Evolutionary conservation across 2,329 filamentous ascomycete genomes (phyloP).

Genomic region (Talaromyces sp.): DNA sequence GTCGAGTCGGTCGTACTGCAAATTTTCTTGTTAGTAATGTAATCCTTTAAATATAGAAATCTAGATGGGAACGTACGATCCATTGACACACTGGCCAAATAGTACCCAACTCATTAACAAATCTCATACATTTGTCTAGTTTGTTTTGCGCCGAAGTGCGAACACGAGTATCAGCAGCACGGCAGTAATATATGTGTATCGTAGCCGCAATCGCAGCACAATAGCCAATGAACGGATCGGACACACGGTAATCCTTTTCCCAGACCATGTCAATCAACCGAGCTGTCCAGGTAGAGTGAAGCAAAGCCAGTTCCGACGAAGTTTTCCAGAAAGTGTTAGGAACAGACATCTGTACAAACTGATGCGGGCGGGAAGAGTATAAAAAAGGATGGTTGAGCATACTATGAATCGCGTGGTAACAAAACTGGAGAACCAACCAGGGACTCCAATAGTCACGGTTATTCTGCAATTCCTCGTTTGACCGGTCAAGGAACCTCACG

Average conservation of each 20-base stretch:
- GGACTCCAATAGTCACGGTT: conserved; percentile 26
- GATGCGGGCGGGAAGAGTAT: conserved; percentile 14
- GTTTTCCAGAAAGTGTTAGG: conserved; percentile 48
- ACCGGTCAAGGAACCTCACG: conserved; percentile 16
- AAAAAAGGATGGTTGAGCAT: conserved; percentile 29
- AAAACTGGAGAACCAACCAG: conserved; percentile 29
- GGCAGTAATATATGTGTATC: conserved; percentile 31
- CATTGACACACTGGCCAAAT: conserved; percentile 22
- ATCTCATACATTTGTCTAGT: conserved; percentile 21
- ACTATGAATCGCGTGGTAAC: conserved; percentile 27
- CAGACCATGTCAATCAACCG: conserved; percentile 48
- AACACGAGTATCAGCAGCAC: conserved; percentile 14
- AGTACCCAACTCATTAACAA: conserved; percentile 19
- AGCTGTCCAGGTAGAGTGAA: conserved; percentile 49
- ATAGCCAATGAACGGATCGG: conserved; percentile 47
- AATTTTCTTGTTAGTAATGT: background rate
- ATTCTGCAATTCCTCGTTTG: conserved; percentile 15
- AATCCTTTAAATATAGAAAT: background rate
- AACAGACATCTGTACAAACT: conserved; percentile 33
- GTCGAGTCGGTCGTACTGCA: conserved; percentile 24
- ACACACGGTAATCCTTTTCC: conserved; percentile 41
- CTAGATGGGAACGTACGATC: conserved; percentile 17
- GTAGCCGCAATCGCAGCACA: conserved; percentile 46
- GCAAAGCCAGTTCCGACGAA: conserved; percentile 43
- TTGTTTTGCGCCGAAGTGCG: conserved; percentile 22